Conservation (phyloP, 768 basidiomycete species). For the Bullera alba region DNA sequence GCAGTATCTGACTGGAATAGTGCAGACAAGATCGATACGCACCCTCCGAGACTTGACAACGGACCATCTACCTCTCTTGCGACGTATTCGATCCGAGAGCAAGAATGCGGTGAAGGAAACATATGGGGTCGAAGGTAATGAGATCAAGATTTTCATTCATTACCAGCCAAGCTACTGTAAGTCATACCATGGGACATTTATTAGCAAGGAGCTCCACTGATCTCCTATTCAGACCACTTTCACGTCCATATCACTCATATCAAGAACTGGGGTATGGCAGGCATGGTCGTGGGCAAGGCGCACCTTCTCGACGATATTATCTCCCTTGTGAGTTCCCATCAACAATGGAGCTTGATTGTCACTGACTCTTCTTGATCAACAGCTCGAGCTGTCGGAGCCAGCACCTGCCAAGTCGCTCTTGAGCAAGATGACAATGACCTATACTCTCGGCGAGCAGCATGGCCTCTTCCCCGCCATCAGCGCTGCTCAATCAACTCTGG, state of each 20-base stretch:
- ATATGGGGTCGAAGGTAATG: slow-evolving; percentile 61
- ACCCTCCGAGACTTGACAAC: slow-evolving; percentile 69
- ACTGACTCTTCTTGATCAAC: slow-evolving; percentile 1
- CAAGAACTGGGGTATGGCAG: slow-evolving; percentile 57
- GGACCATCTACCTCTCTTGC: slow-evolving; percentile 61
- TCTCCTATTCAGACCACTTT: slow-evolving; percentile 64
- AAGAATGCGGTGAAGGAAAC: slow-evolving; percentile 53
- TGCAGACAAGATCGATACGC: slow-evolving; percentile 56
- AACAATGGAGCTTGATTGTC: neutral
- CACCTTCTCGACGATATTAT: slow-evolving; percentile 91
- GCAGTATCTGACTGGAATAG: slow-evolving; percentile 72
- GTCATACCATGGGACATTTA: no score
- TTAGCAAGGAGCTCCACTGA: neutral
- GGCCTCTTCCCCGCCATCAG: slow-evolving; percentile 51
- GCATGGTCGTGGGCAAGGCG: slow-evolving; percentile 81
- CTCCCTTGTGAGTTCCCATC: slow-evolving; percentile 57
- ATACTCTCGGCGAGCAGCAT: slow-evolving; percentile 75
- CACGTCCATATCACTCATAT: slow-evolving; percentile 87
- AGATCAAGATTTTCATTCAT: slow-evolving; percentile 75
- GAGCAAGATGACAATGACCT: slow-evolving; percentile 68
- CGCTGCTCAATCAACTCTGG: neutral
- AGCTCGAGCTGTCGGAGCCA: slow-evolving; percentile 60
- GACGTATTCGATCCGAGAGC: slow-evolving; percentile 58
- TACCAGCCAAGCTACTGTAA: slow-evolving; percentile 94
- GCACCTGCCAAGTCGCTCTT: slow-evolving; percentile 53